Evolutionary conservation across 768 basidiomycete species (phyloP).

Genomic region (Amanita molliuscula): DNA sequence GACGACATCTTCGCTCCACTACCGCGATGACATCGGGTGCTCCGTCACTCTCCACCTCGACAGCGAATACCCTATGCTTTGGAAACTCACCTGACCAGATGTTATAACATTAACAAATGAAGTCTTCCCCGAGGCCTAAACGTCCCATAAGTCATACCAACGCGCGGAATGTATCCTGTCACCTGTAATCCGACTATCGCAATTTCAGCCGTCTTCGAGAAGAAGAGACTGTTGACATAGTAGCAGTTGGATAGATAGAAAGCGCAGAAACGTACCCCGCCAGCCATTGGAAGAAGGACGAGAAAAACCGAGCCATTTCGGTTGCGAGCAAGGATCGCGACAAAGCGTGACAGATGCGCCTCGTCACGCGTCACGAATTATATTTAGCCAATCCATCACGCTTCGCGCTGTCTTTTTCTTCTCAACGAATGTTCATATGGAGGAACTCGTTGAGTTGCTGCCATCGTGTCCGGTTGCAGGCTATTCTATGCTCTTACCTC

Average conservation of each 20-base stretch:
- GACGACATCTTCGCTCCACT: conserved; percentile 97
- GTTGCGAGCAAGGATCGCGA: background rate
- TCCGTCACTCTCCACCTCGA: background rate
- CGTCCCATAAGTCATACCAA: background rate
- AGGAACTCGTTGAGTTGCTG: background rate
- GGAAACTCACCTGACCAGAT: conserved; percentile 55
- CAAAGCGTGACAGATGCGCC: background rate
- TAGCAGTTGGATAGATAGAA: background rate
- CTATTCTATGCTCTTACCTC: background rate
- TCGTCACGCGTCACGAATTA: background rate
- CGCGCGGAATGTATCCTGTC: conserved; percentile 1
- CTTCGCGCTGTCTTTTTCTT: background rate
- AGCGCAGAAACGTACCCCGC: conserved; percentile 21
- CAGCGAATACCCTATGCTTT: background rate
- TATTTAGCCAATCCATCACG: background rate
- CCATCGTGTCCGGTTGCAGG: background rate
- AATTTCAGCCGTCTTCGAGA: conserved; percentile 80
- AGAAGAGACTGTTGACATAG: conserved; percentile 54
- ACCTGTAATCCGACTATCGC: conserved; percentile 90
- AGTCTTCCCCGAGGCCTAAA: conserved; percentile 88
- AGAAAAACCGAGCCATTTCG: conserved; percentile 29
- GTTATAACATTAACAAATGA: conserved; percentile 89
- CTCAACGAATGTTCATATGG: conserved; percentile 5
- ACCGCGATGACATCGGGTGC: conserved; percentile 7
- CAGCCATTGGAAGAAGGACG: conserved; percentile 36